phyloP scores from a whole-genome alignment of 2,329 filamentous ascomycete genomes.

The Clonostachys rosea region DNA sequence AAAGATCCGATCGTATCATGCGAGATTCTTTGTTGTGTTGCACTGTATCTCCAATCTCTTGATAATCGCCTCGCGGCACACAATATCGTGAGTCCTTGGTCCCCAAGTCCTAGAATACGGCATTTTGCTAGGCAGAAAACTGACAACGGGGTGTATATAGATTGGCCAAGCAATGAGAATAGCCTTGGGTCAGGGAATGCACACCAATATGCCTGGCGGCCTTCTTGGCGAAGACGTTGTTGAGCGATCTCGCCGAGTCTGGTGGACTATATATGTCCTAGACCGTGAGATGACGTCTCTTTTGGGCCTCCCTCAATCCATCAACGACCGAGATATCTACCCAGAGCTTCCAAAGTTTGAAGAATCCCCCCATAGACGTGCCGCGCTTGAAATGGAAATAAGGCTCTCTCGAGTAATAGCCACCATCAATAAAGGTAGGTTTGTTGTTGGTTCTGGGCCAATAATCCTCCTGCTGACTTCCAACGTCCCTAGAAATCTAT shows the following conservation, averaged over 20 bases:
- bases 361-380: constrained; percentile 14
- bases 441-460: no score
- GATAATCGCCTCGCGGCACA: constrained; percentile 39
- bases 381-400: constrained; percentile 23
- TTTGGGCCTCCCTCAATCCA: constrained; percentile 44
- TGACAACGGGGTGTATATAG: constrained; percentile 10
- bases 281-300: constrained; percentile 49
- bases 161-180: constrained; percentile 47
- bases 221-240: constrained; percentile 31
- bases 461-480: neutral
- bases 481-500: neutral
- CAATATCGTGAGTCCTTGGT: constrained; percentile 27
- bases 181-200: constrained; percentile 43
- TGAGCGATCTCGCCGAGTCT: constrained; percentile 41
- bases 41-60: constrained; percentile 46
- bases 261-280: constrained; percentile 50
- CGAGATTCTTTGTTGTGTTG: constrained; percentile 45
- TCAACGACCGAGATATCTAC: constrained; percentile 45
- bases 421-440: constrained; percentile 9
- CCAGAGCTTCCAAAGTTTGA: constrained; percentile 25
- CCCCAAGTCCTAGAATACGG: no score
- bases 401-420: constrained; percentile 20
- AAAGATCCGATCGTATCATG: constrained; percentile 37
- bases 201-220: constrained; percentile 41
- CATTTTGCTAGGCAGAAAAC: neutral